Conservation (phyloP, 2,329 filamentous ascomycete species). For the Myriosclerotinia curreyana region DNA sequence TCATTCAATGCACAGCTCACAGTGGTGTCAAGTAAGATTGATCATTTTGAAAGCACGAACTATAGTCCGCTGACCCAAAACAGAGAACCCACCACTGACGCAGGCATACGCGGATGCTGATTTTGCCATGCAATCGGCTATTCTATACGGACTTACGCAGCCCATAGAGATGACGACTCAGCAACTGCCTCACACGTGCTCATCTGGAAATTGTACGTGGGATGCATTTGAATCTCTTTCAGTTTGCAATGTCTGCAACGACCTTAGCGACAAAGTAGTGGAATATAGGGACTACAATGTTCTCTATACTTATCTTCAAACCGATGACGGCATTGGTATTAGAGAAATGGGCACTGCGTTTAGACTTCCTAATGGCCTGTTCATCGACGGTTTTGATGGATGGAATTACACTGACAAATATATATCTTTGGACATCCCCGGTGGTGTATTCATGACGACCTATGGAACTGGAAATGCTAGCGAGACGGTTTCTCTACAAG, state of each 20-base stretch:
- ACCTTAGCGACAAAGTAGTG: slow-evolving; percentile 5
- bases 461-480: slow-evolving; percentile 9
- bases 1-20: not conserved
- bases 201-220: slow-evolving; percentile 13
- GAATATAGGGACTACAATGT: slow-evolving; percentile 9
- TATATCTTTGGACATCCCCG: not conserved
- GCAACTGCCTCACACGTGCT: slow-evolving; percentile 8
- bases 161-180: not conserved
- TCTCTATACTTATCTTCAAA: slow-evolving; percentile 5
- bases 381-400: slow-evolving; percentile 8
- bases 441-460: slow-evolving; percentile 10
- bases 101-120: slow-evolving; percentile 1
- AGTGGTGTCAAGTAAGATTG: not conserved
- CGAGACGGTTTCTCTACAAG: slow-evolving; percentile 12
- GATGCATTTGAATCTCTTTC: slow-evolving; percentile 8
- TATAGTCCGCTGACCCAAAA: not conserved
- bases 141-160: slow-evolving; percentile 13
- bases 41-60: not conserved
- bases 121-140: slow-evolving; percentile 10
- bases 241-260: slow-evolving; percentile 10
- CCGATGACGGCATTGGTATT: not conserved
- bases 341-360: not conserved
- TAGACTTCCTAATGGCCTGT: slow-evolving; percentile 10
- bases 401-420: slow-evolving; percentile 7
- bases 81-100: not conserved